Evolutionary conservation across 139 green algal species (phyloP), one percentile per base, ranked within the genome.

Genomic region (Zygnema circumcarinatum): DNA sequence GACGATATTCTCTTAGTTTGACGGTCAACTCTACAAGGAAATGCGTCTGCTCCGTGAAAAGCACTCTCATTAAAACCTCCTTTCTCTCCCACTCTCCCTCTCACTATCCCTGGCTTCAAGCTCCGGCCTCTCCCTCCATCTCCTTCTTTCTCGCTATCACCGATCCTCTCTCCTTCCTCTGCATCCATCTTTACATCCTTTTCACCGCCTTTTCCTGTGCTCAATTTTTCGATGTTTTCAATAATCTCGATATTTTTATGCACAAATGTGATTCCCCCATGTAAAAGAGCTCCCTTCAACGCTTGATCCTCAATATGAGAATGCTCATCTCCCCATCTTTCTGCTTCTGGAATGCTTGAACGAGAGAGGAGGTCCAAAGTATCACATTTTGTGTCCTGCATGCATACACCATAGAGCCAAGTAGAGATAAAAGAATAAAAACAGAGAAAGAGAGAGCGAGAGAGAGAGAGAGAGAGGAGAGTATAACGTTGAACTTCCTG

Each of bases 321-420:
- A 16, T 7, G 16, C 7, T 62, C 7, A 16, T 62, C 47, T 62
- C 47, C 7, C 47, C 47, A 62, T 62, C 47, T 62, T 16, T 62
- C 47, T 62, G 47, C 47, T 7, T 7, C 47, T 16, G 69, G 69
- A 25, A 78, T 78, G 69, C 69, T 78, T 16, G 69, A 40, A 7
- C 36, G 35, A 53, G 35, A 42, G 7, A 78, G 16, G 11, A 78
- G 36, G 69, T 78, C 69, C 3, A 53, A 78, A 42, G 69, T 78
- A 41, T 78, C 69, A 41, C 69, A 78, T 42, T 53, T 53, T 11
- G 69, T 78, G 69, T 78, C 69, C 69, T 78, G 69, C 16, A 78
- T 29, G 29, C 29, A 35, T 29, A 72, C 56, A 72, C 29, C 56
- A 72, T 72, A 72, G n/a, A 72, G 56, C 56, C 29, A 29, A 29